Evolutionary conservation across 345 rosid genomes (phyloP), one percentile per base, ranked within the genome.

Genomic region (Populus pruinosa): DNA sequence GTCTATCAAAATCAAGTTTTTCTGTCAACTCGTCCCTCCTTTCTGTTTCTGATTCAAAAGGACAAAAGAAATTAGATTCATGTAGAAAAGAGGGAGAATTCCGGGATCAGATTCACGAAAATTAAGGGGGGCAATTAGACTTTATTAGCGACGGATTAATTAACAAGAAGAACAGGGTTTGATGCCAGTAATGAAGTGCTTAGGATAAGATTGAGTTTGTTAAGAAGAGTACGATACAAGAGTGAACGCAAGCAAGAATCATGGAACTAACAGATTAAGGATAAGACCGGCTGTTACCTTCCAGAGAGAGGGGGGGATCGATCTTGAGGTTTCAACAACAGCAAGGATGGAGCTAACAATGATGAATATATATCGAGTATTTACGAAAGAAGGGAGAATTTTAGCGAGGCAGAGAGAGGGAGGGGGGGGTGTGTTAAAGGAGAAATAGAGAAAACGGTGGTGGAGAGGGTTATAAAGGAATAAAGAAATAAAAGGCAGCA

Each of bases 381-480:
- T 9, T 12, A 13, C 25, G 38, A 31, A 39, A 39, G 35, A 49
- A 13, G 49, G 62, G 56, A 67, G 11, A 14, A 0, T 21, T 56
- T 23, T 1, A 56, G 72, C 10, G 47, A n/a, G 69, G 33, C 76
- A 12, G 21, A 18, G 61, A 55, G 44, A 33, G 84, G 85, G 86
- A 85, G 87, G 59, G 87, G 76, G 86, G 36, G 5, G 75, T 77
- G 83, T 59, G 31, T 8, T 2, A 36, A 21, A 23, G 9, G 27
- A 65, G 77, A 65, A 23, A 53, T 65, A 20, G 79, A 23, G 77
- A 62, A 77, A 63, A 72, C 27, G 29, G 69, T 39, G 74, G 72
- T 50, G 68, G 53, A 36, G 47, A 18, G 31, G 81, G 21, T 71
- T 84, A 82, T 70, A 82, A 79, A 84, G 85, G 71, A 83, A 43